Base-by-base conservation (phyloP, 2,329 filamentous ascomycete species). In the Colletotrichum incanum region DNA sequence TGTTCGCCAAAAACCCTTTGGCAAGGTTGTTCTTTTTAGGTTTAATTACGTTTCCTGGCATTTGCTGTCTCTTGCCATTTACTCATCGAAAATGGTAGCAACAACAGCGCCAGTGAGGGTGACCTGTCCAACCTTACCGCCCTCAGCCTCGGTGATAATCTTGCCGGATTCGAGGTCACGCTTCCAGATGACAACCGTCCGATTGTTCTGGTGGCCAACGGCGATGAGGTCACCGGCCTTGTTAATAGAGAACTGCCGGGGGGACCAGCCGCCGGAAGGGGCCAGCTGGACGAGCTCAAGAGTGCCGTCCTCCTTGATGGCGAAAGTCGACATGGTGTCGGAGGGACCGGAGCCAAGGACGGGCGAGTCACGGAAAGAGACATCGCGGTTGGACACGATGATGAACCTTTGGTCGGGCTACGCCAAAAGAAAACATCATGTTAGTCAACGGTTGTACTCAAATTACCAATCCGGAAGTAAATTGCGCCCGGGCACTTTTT, bases 61-160 rank as follows among this genome's bases (percentile, higher is more conserved):
- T 18, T 39, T 9, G 34, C 12, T 41, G 0, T 58, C n/a, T 39
- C 56, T 5, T 23, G 26, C 12, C 56, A 18, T n/a, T 34, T 73
- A 65, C 63, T 75, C 74, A 28, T 75, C 71, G 67, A 73, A 75
- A 23, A 75, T 70, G 18, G 74, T 73, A 20, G 71, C 67, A 4
- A 75, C 72, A 20, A 75, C 74, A 26, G 73, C 65, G 31, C 74
- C 74, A 9, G 71, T 74, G 14, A 75, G 59, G 23, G 59, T 47
- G 23, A 65, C 73, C 23, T 72, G 50, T 20, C 71, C 74, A 1
- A 75, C 67, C 73, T 75, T 75, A 37, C 74, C 74, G 28, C 74
- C 74, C 23, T 75, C 71, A 41, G 73, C 74, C 47, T 75, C 74
- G 16, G 66, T 47, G 23, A 75, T 37, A 49, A 74, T 74, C 72